These are phyloP conservation scores for Fraxinus greggii DNA, from an alignment of 305 asterid species.

Conservation along the genomic window DNA sequence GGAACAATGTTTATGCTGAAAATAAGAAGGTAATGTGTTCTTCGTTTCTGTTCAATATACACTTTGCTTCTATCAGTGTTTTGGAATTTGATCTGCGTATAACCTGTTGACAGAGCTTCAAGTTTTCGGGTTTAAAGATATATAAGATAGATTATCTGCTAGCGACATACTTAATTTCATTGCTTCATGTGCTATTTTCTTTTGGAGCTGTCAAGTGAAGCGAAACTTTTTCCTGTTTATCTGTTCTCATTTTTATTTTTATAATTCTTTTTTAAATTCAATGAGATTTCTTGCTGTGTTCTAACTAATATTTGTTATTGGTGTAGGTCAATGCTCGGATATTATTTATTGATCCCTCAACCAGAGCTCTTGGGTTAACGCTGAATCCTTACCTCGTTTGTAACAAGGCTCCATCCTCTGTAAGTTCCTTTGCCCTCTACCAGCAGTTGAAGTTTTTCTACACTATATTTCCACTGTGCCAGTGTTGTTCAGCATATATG, in stretches of 20 bases:
- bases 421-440: conserved; percentile 47
- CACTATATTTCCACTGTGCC: not conserved
- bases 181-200: not conserved
- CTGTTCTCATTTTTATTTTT: not conserved
- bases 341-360: conserved; percentile 87
- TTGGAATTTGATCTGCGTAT: not conserved
- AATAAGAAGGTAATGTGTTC: conserved; percentile 64
- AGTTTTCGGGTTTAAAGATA: conserved; percentile 10
- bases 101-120: conserved; percentile 4
- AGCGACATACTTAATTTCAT: not conserved
- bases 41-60: conserved; percentile 5
- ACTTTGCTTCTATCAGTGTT: not conserved
- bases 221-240: not conserved
- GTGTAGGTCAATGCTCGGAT: conserved; percentile 86
- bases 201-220: not conserved
- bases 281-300: conserved; percentile 12
- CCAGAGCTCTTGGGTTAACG: conserved; percentile 94
- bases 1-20: conserved; percentile 74
- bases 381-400: conserved; percentile 73
- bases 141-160: not conserved
- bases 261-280: not conserved
- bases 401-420: conserved; percentile 75
- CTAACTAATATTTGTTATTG: conserved; percentile 24
- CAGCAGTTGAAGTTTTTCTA: not conserved
- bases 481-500: conserved; percentile 5